Evolutionary conservation across 331 rosid genomes (phyloP), one percentile per base, ranked within the genome.

Genomic region (Malus hybrid): DNA sequence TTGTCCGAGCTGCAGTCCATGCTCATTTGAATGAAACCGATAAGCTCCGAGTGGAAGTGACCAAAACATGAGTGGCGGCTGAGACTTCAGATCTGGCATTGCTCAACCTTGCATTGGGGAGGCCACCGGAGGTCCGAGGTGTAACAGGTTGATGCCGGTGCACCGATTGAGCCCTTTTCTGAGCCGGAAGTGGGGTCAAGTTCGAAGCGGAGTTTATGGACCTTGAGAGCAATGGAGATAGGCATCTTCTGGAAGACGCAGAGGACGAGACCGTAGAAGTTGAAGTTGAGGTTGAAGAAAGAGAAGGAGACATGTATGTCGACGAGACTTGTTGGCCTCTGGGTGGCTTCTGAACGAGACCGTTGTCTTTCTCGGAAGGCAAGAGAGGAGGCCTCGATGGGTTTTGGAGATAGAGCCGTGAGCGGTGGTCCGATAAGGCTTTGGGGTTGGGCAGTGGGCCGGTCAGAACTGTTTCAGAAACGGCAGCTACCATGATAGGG

Each of bases 311-410:
- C 97, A 95, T 86, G 80, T 92, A 95, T 88, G 96, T 92, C 19
- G 99, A 95, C 77, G 98, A 89, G n/a, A 95, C 97, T 66, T 87
- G 94, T 6, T 93, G 78, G 14, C 97, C 96, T 74, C 92, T 88
- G 29, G 89, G 90, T 79, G 85, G 85, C 67, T 88, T 86, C 13
- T 80, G 83, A 11, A 16, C 22, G 20, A 84, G 10, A 66, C 90
- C 95, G 88, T 93, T 93, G 83, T 83, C 86, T 71, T 85, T 91
- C 78, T 86, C 87, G 3, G 90, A 83, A 3, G 85, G 89, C 30
- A 85, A 9, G 5, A 87, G 83, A 3, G 94, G 91, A 7, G 89
- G 91, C 46, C 87, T 71, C 5, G 89, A 50, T 16, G 71, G 83
- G 71, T 78, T 84, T 22, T 67, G 78, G 12, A 77, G 74, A 33